Evolutionary conservation across 306 rosid genomes (phyloP).

Genomic region (Cucumis cinereus): DNA sequence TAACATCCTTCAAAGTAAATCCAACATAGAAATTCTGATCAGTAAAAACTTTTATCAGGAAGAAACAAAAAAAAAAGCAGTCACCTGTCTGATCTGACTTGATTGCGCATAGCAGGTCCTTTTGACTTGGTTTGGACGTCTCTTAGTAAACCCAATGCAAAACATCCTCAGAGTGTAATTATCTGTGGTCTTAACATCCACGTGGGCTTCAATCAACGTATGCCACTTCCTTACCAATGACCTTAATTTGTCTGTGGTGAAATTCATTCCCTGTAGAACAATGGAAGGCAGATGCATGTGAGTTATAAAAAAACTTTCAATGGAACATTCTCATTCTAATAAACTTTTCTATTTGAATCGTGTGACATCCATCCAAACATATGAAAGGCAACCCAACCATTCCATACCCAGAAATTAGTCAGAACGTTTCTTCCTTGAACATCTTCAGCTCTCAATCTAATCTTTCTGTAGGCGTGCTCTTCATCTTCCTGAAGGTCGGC

Average conservation of each 20-base stretch:
- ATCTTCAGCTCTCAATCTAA: slow-evolving; percentile 89
- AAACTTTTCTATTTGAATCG: background rate
- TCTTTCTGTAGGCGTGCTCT: slow-evolving; percentile 89
- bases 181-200: slow-evolving; percentile 89
- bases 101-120: slow-evolving; percentile 93
- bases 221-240: slow-evolving; percentile 90
- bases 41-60: background rate
- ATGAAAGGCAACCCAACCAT: background rate
- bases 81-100: slow-evolving; percentile 83
- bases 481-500: slow-evolving; percentile 97
- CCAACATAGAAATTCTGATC: background rate
- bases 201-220: slow-evolving; percentile 82
- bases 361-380: slow-evolving; percentile 32
- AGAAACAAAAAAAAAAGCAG: background rate
- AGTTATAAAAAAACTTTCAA: no score
- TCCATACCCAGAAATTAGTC: slow-evolving; percentile 84
- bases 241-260: slow-evolving; percentile 81
- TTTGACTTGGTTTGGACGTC: slow-evolving; percentile 77
- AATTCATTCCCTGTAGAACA: slow-evolving; percentile 57
- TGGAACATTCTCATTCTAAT: no score
- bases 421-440: slow-evolving; percentile 80
- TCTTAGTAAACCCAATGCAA: slow-evolving; percentile 86
- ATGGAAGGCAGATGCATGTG: no score
- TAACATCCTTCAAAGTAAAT: background rate
- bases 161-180: slow-evolving; percentile 71